Evolutionary conservation across 352 stramenopile species (phyloP).

Genomic region (Pythium oligandrum): DNA sequence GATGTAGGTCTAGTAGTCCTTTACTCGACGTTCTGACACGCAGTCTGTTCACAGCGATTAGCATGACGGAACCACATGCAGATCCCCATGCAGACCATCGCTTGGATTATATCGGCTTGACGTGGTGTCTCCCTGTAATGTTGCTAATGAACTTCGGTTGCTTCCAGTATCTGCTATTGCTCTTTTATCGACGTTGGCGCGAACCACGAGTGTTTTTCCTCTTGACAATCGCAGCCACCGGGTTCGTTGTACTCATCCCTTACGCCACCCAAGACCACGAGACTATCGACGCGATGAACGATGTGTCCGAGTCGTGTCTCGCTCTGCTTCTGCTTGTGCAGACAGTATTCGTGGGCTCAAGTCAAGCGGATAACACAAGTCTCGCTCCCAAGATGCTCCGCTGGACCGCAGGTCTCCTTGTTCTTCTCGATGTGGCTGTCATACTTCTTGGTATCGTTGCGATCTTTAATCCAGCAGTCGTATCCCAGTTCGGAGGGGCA

Average conservation of each 20-base stretch:
- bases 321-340: conserved; percentile 12
- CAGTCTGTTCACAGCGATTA: too few relatives aligned
- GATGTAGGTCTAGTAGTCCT: too few relatives aligned
- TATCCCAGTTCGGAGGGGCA: too few relatives aligned
- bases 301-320: conserved; percentile 14
- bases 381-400: neutral
- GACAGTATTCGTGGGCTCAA: conserved; percentile 6
- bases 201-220: conserved; percentile 14
- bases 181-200: conserved; percentile 2
- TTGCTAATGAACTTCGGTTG: conserved; percentile 9
- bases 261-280: conserved; percentile 18
- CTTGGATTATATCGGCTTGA: conserved; percentile 1
- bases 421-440: too few relatives aligned
- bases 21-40: too few relatives aligned
- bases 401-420: neutral
- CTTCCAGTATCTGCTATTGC: conserved; percentile 9
- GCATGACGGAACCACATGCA: too few relatives aligned
- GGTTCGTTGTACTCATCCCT: conserved; percentile 14
- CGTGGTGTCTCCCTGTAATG: conserved; percentile 3
- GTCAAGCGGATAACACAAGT: neutral
- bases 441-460: too few relatives aligned
- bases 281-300: conserved; percentile 11
- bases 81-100: neutral
- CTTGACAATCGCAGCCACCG: conserved; percentile 5
- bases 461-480: too few relatives aligned